Base-by-base conservation (phyloP, 345 rosid species). In the Passiflora organensis region DNA sequence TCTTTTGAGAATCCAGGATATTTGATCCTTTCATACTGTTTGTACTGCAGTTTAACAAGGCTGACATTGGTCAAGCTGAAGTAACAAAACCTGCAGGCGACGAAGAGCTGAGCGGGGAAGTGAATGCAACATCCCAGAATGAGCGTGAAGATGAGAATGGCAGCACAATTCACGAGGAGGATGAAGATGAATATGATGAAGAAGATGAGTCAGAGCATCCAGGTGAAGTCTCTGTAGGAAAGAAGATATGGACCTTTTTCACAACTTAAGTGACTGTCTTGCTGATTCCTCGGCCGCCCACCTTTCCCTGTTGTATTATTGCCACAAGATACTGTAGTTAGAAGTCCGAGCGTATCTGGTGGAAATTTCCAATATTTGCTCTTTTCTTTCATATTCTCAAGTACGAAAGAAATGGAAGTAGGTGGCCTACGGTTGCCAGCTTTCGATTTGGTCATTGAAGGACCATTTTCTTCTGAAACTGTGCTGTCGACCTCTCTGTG, bases 241-340 rank as follows among this genome's bases (percentile, higher is more conserved):
- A 80, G 79, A 91, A 78, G 72, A 72, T 87, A 28, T 85, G 96
- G 97, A 87, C 82, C 36, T 91, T 91, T 64, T 83, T 87, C 69
- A 82, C 89, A 9, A 72, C 95, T 18, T 21, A 23, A 48, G 22
- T 19, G 11, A 1, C 47, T 2, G 22, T 18, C 1, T 16, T 44
- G 48, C 0, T 44, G 14, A 11, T 44, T 44, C 23, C 8, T 39
- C n/a, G n/a, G n/a, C n/a, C n/a, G n/a, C n/a, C n/a, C n/a, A n/a
- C n/a, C n/a, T n/a, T n/a, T n/a, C n/a, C n/a, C n/a, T n/a, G n/a
- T n/a, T n/a, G n/a, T n/a, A n/a, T n/a, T n/a, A n/a, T n/a, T n/a
- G n/a, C n/a, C n/a, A n/a, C n/a, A n/a, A n/a, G n/a, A n/a, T n/a
- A n/a, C n/a, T n/a, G n/a, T n/a, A n/a, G n/a, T n/a, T n/a, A n/a